Evolutionary conservation across 495 filamentous ascomycete species (phyloP).

Genomic region (Amphirosellinia nigrospora): DNA sequence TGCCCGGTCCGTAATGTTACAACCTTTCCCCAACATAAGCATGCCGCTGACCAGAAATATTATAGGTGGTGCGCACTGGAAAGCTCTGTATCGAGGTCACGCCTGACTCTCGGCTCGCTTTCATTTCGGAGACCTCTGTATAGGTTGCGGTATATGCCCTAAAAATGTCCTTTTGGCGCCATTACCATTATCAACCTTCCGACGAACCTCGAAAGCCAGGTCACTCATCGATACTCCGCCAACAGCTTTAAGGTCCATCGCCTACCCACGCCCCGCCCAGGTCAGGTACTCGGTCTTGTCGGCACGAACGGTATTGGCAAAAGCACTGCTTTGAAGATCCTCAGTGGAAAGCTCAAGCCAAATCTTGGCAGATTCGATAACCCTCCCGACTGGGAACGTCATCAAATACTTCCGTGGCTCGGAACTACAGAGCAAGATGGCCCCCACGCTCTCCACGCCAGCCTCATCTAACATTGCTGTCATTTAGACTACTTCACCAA

Average conservation of each 20-base stretch:
- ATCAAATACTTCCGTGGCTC: constrained; percentile 97
- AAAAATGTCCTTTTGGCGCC: constrained; percentile 99
- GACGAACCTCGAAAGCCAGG: constrained; percentile 95
- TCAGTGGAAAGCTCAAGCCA: constrained; percentile 97
- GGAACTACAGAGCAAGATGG: constrained; percentile 86
- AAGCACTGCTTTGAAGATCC: constrained; percentile 96
- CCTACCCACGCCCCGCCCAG: constrained; percentile 91
- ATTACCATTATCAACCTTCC: constrained; percentile 99
- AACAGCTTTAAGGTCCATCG: constrained; percentile 99
- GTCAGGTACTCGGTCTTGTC: constrained; percentile 95
- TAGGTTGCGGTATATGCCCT: constrained; percentile 98
- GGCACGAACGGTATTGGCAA: constrained; percentile 99
- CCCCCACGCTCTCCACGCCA: not conserved
- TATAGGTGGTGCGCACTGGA: constrained; percentile 81
- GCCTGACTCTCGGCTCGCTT: constrained; percentile 90
- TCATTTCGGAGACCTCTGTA: constrained; percentile 96
- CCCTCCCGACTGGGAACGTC: constrained; percentile 97
- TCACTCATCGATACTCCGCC: constrained; percentile 97
- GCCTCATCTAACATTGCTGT: constrained; percentile 2
- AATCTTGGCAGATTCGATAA: constrained; percentile 95
- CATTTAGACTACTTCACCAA: constrained; percentile 94
- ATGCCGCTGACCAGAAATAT: constrained; percentile 25
- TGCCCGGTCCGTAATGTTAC: constrained; percentile 66
- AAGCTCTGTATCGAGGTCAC: constrained; percentile 97
- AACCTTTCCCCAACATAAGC: not conserved